Conservation (phyloP, 129 eudicot species). For the Sambucus nigra region DNA sequence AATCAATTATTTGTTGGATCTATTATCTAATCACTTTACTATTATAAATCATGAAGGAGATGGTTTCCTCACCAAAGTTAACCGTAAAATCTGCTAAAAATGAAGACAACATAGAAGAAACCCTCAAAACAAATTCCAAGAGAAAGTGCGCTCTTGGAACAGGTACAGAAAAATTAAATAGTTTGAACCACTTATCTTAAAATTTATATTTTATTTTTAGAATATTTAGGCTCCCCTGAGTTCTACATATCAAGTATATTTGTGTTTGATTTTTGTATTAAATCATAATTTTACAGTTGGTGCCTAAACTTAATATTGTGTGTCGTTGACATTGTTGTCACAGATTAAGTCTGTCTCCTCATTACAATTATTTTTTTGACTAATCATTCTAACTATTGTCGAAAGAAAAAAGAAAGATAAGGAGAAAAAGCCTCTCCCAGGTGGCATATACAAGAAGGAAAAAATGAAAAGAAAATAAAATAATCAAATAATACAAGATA, state of each 20-base stretch:
- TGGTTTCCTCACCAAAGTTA: constrained; percentile 37
- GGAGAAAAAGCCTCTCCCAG: no score
- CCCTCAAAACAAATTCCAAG: constrained; percentile 43
- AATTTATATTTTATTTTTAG: neutral
- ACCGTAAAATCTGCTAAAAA: constrained; percentile 44
- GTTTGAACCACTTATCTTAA: neutral
- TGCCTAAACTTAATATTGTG: neutral
- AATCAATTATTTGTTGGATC: neutral
- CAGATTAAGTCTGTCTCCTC: neutral
- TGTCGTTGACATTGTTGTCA: neutral
- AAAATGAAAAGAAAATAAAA: no score
- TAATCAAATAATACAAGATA: no score
- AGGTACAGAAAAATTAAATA: constrained; percentile 40
- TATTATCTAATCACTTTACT: neutral
- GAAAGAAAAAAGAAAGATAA: no score
- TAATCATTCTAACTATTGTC: no score
- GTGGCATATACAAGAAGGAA: no score
- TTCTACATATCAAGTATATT: neutral
- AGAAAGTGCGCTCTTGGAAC: constrained; percentile 55
- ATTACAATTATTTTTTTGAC: no score
- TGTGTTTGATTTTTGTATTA: neutral
- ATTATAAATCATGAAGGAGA: constrained; percentile 32
- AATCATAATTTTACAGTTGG: neutral
- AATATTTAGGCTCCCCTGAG: no score
- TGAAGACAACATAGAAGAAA: constrained; percentile 34